Percentiles rank a stretch among this genome's conserved stretches.
phyloP scores from a whole-genome alignment of 176 grass and related monocot genomes.

The Hordeum marinum region DNA sequence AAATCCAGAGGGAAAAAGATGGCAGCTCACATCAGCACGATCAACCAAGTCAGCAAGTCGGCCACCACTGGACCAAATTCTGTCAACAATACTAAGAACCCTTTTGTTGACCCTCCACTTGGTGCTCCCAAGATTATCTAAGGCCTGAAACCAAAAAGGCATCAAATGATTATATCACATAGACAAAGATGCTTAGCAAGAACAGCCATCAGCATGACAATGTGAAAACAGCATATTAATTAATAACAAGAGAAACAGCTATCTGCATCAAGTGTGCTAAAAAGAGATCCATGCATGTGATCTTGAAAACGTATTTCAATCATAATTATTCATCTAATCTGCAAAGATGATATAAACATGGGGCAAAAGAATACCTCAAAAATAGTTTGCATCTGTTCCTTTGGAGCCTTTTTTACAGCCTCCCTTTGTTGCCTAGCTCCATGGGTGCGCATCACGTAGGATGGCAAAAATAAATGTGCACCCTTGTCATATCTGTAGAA shows the following conservation, averaged over 20 bases:
- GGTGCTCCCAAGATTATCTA: conserved; percentile 88
- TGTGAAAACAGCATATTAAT: conserved; percentile 4
- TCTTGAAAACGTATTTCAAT: conserved; percentile 1
- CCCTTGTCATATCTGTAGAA: conserved; percentile 81
- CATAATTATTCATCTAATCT: conserved; percentile 6
- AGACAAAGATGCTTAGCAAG: neutral
- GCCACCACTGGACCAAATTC: conserved; percentile 94
- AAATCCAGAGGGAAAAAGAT: conserved; percentile 10
- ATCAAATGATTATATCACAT: conserved; percentile 4
- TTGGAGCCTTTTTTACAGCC: conserved; percentile 63
- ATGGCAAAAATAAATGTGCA: conserved; percentile 91
- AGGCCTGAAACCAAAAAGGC: conserved; percentile 56
- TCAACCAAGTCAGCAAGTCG: conserved; percentile 87
- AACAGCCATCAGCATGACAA: conserved; percentile 10
- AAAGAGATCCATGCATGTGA: neutral
- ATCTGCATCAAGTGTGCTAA: neutral
- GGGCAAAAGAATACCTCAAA: conserved; percentile 54
- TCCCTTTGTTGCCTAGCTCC: conserved; percentile 87
- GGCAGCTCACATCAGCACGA: conserved; percentile 70
- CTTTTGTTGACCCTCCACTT: conserved; percentile 96
- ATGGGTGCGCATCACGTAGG: conserved; percentile 81
- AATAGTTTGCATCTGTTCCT: conserved; percentile 64
- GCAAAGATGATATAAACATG: neutral
- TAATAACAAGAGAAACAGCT: neutral
- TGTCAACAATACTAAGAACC: conserved; percentile 87